These are phyloP conservation scores for Candida sp. DNA, from an alignment of 1,139 yeast genomes.

Conservation along the genomic window DNA sequence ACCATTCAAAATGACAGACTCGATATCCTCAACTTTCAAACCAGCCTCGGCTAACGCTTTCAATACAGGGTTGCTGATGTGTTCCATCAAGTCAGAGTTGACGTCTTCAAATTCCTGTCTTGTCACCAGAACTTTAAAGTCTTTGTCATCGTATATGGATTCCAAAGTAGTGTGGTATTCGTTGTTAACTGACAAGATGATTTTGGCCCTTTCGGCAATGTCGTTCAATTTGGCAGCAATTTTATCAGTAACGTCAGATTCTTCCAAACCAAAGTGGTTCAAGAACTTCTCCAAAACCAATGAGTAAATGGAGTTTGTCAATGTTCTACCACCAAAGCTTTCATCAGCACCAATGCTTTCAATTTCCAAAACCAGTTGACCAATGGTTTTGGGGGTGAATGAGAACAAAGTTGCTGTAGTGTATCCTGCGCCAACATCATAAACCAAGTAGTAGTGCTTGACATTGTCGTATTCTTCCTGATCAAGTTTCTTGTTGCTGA, in stretches of 20 bases:
- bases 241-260: constrained; percentile 50
- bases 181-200: constrained; percentile 82
- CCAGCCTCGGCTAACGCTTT: constrained; percentile 49
- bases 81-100: constrained; percentile 44
- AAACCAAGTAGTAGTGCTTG: constrained; percentile 69
- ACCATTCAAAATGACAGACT: constrained; percentile 83
- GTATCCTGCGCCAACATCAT: constrained; percentile 94
- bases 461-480: constrained; percentile 34
- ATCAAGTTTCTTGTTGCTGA: constrained; percentile 52
- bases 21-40: constrained; percentile 40
- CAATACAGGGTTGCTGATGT: constrained; percentile 58
- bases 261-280: constrained; percentile 39
- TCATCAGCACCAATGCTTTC: constrained; percentile 75
- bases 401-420: constrained; percentile 86
- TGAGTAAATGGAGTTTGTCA: constrained; percentile 69
- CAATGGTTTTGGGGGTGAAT: constrained; percentile 48
- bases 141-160: constrained; percentile 69
- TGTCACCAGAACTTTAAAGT: constrained; percentile 66
- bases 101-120: constrained; percentile 80
- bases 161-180: constrained; percentile 81
- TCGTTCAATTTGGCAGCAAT: constrained; percentile 73
- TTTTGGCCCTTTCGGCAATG: constrained; percentile 87
- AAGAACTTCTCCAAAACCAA: constrained; percentile 63
- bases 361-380: constrained; percentile 53
- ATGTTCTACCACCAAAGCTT: constrained; percentile 72